Base-by-base conservation (phyloP, 2,329 filamentous ascomycete species). In the Drechmeria coniospora region DNA sequence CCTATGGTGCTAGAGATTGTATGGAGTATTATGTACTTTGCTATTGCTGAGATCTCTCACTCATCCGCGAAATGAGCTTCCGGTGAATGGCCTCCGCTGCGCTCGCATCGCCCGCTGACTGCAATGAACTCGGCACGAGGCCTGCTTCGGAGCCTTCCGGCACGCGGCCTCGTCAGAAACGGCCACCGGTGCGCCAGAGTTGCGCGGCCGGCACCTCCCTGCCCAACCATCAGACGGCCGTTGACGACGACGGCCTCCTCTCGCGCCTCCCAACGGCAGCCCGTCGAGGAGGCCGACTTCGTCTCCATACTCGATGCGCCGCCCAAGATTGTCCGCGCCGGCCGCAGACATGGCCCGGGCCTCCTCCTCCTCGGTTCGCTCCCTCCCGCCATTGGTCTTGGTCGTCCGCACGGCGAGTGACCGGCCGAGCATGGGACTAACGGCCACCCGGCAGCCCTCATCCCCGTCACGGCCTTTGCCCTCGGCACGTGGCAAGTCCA, bases 401-500 rank as follows among this genome's bases (percentile, higher is more conserved):
- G 18, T 6, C 18, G 6, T n/a, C n/a, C n/a, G n/a, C n/a, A n/a
- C n/a, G n/a, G n/a, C n/a, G n/a, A n/a, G n/a, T n/a, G n/a, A n/a
- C n/a, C n/a, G n/a, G n/a, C n/a, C n/a, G n/a, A n/a, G n/a, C n/a
- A n/a, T n/a, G n/a, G n/a, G 10, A 20, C 18, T 20, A 7, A 6
- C 10, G 18, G 18, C 7, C 10, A 12, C 14, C 7, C 13, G 9
- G 11, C 41, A 63, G 81, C 82, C 22, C 57, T 92, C 28, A 95
- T 98, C 44, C 90, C 90, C 26, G 56, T 93, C 34, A 94, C 86
- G 1, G 83, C 90, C 8, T 93, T 98, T 53, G 61, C 65, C 30
- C 74, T 98, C 11, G 90, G 90, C 17, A 82, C 82, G 37, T 98
- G 90, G 90, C 90, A 98, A 51, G 80, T 98, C 29, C 74, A 92